Evolutionary conservation across 495 filamentous ascomycete genomes (phyloP).

Genomic region (Penicillium ochrochloron): DNA sequence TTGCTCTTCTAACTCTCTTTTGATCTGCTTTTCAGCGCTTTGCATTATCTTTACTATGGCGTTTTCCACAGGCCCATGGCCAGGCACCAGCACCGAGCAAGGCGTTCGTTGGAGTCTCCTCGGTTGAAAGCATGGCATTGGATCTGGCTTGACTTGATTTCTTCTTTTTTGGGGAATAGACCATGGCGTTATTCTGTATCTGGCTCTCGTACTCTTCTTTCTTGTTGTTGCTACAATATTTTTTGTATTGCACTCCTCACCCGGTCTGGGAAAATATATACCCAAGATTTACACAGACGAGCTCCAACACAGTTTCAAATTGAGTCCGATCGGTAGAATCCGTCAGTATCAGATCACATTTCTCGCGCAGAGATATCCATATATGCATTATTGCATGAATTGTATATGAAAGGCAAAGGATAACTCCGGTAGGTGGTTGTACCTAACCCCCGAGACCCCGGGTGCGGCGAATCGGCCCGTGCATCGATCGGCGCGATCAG

Average conservation of each 20-base stretch:
- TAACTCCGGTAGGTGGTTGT: too few relatives aligned
- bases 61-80: constrained; percentile 3
- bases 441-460: background rate
- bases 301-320: background rate
- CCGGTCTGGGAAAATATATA: constrained; percentile 1
- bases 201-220: background rate
- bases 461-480: constrained; percentile 8
- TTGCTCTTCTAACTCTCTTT: background rate
- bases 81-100: constrained; percentile 5
- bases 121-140: constrained; percentile 7
- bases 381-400: background rate
- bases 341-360: constrained; percentile 1
- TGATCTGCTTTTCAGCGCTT: constrained; percentile 45
- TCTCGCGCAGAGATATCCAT: background rate
- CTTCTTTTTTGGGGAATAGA: background rate
- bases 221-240: background rate
- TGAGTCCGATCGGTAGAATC: background rate
- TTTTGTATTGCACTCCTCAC: background rate
- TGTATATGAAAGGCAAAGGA: too few relatives aligned
- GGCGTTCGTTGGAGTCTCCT: constrained; percentile 7
- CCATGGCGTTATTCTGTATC: background rate
- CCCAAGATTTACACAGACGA: background rate
- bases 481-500: constrained; percentile 19
- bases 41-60: constrained; percentile 32
- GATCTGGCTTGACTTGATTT: background rate